Base-by-base conservation (phyloP, 106 monocot species). In the Hemerocallis citrina region DNA sequence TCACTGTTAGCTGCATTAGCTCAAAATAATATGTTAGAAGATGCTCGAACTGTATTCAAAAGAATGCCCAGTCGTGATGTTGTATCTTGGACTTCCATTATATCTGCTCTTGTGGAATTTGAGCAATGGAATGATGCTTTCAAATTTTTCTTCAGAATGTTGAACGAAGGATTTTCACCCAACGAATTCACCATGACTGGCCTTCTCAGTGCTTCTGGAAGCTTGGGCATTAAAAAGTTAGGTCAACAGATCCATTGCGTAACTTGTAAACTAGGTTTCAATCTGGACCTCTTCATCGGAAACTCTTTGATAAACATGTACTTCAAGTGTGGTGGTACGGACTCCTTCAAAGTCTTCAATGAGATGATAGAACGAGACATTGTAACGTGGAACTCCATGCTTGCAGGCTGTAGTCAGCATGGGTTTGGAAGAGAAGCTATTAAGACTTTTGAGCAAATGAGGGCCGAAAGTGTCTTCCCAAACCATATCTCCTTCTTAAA, bases 61-160 rank as follows among this genome's bases (percentile, higher is more conserved):
- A 58, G 33, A 32, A 88, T 83, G 79, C 79, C 79, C 1, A 17
- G 24, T 27, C 67, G 64, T 6, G 83, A 83, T 66, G 68, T 80
- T 29, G 77, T 88, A 4, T 85, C 85, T 5, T 90, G 89, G 89
- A 89, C 81, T 24, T 43, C 81, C 4, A 81, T 89, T 28, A 85
- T 89, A 32, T 89, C 84, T 47, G 78, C 84, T 2, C 79, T 78
- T 38, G 78, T 54, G 29, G 84, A 89, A 37, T 78, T 63, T 17
- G 89, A 72, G 16, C 65, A 73, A 31, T 71, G 52, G 8, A 28
- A 31, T 23, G 78, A 80, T 31, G 81, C 84, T 1, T 29, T 89
- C 22, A 24, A 48, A 20, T 52, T 84, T 38, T 89, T 89, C 30
- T 16, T 61, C 17, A 67, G 52, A 27, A 89, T 85, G 89, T 6